Percentiles rank a stretch among this genome's conserved stretches.
phyloP scores from a whole-genome alignment of 2,329 filamentous ascomycete species.

The Pseudocercospora cruenta region DNA sequence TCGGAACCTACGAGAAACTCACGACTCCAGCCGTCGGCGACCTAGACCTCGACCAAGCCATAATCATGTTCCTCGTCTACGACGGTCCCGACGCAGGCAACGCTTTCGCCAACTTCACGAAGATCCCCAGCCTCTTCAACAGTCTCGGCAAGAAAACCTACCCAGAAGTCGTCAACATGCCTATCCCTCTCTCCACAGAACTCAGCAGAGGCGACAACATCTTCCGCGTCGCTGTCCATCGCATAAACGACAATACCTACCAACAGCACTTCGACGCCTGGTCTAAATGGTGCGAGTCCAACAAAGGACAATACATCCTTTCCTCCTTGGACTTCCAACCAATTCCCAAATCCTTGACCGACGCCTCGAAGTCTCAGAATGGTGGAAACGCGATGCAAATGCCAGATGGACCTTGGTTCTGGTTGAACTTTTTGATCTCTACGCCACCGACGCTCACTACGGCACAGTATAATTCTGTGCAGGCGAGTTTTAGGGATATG shows the following conservation, averaged over 20 bases:
- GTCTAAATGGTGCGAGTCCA: slow-evolving; percentile 36
- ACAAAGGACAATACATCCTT: slow-evolving; percentile 38
- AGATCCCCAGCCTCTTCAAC: slow-evolving; percentile 37
- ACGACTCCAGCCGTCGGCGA: slow-evolving; percentile 32
- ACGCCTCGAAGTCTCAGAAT: slow-evolving; percentile 7
- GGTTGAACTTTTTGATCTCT: slow-evolving; percentile 6
- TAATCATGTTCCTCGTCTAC: slow-evolving; percentile 43
- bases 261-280: slow-evolving; percentile 33
- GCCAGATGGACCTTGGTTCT: slow-evolving; percentile 14
- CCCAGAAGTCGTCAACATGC: slow-evolving; percentile 41
- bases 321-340: slow-evolving; percentile 27
- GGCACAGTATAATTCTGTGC: slow-evolving; percentile 10
- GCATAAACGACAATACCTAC: slow-evolving; percentile 30
- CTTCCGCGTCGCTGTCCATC: slow-evolving; percentile 42
- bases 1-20: slow-evolving; percentile 41
- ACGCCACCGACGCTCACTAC: neutral
- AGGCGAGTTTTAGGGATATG: slow-evolving; percentile 16
- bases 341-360: slow-evolving; percentile 9
- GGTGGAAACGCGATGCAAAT: slow-evolving; percentile 14
- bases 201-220: slow-evolving; percentile 40
- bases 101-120: slow-evolving; percentile 41
- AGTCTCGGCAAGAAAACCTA: slow-evolving; percentile 38
- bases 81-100: slow-evolving; percentile 39
- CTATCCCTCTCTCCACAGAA: slow-evolving; percentile 36
- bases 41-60: slow-evolving; percentile 40